Evolutionary conservation across 331 rosid species (phyloP).

Genomic region (Malus hybrid): DNA sequence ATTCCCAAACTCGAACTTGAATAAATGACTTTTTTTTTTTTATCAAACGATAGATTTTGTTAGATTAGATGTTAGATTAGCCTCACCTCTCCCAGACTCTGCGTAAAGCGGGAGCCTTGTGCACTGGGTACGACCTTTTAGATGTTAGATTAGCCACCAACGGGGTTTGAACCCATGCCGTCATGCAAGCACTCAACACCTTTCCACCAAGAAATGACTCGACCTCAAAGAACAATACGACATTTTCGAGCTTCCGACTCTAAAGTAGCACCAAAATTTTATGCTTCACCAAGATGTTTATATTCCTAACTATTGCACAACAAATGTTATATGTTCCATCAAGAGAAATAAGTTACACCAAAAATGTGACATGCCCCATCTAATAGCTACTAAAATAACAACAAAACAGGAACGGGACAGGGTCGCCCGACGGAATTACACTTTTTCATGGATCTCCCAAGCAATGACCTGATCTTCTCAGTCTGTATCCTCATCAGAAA

Average conservation of each 20-base stretch:
- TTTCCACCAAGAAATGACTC: no score
- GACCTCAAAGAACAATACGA: not conserved
- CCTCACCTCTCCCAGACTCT: no score
- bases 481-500: conserved; percentile 38
- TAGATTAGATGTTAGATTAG: no score
- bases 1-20: not conserved
- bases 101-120: no score
- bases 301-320: not conserved
- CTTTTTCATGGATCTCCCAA: not conserved
- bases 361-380: not conserved
- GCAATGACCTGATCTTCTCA: not conserved
- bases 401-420: not conserved
- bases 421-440: not conserved
- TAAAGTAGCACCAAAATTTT: not conserved
- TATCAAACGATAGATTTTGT: no score
- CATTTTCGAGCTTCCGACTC: not conserved
- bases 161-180: no score
- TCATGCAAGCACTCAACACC: no score
- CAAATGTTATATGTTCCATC: not conserved
- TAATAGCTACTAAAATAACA: not conserved
- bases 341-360: not conserved
- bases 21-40: no score
- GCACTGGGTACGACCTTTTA: no score
- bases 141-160: no score
- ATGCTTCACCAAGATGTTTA: not conserved